Base-by-base conservation (phyloP, 306 rosid genomes). In the Vigna nakashimae region DNA sequence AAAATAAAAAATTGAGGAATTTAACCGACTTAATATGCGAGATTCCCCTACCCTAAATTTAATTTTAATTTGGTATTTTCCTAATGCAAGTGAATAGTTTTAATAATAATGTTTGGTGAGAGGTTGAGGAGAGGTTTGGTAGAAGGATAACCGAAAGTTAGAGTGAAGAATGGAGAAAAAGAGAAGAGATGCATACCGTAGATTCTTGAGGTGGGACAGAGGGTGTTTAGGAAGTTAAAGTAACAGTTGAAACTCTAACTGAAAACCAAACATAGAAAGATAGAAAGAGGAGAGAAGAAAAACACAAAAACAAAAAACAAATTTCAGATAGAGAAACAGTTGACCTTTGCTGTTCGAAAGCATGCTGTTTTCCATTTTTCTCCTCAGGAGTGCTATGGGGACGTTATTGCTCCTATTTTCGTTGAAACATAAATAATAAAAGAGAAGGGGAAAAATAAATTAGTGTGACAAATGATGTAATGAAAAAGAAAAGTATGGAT, bases 191-290 rank as follows among this genome's bases (percentile, higher is more conserved):
- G 50, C 75, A 56, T 76, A n/a, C 22, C 74, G 52, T 78, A 82
- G 87, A 89, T 87, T 87, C 89, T 86, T 68, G 36, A 68, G 32
- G 89, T 87, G 96, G 97, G 86, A 82, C 89, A 79, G 12, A 26
- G 78, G 40, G 48, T 70, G 86, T 77, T 74, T 72, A 70, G 86
- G 85, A 88, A 79, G 87, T 90, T 79, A 87, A 82, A 84, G 80
- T 76, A 83, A 84, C 80, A 63, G 83, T 84, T 81, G 87, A 87
- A 84, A 83, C 74, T 85, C 87, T 86, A 82, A 83, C 89, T 43
- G 82, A 79, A 80, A 86, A 80, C 74, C 73, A 82, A 81, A 60
- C 6, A 32, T 30, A 14, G 20, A 59, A 15, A 14, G 65, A 30
- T 30, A 30, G 32, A 30, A 30, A 30, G 28, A 26, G 17, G 57